Evolutionary conservation across 345 rosid species (phyloP), one percentile per base, ranked within the genome.

Genomic region (Murraya koenigii): DNA sequence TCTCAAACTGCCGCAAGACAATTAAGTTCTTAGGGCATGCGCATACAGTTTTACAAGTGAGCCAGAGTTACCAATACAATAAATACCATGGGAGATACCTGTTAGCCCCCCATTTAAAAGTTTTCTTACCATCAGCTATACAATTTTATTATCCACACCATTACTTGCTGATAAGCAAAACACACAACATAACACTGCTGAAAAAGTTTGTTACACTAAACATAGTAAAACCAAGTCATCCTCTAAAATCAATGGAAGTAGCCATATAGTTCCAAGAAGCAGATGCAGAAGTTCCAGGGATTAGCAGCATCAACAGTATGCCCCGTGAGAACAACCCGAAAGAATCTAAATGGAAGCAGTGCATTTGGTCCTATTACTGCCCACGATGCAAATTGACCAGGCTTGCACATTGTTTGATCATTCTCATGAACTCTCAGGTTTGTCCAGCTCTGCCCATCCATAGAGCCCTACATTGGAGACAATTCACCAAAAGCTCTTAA

Each of bases 251-350:
- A 89, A 64, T 82, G 97, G 62, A 91, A 89, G 88, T 80, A 92
- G 79, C 98, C 99, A 32, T 96, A 96, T 78, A 94, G 91, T 85
- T 94, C 98, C 82, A 94, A 72, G 88, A 86, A 91, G 89, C 99
- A 94, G 71, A 96, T 89, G 90, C 93, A 89, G 76, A 94, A 84
- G 82, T 84, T 94, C 97, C 93, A 91, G 2, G 90, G 92, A 70
- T 90, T 90, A 2, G 97, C 82, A 36, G 83, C 80, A 76, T 91
- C 98, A 0, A 91, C 71, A 1, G 97, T 94, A 15, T 90, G 94
- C 63, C 91, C 97, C 7, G 90, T 90, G 44, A 89, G 83, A 35
- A 90, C 76, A 70, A 90, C 89, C 80, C 94, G 89, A 82, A 96
- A 94, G 86, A 83, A 91, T 78, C 94, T 85, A 66, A 91, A 92